Conservation (phyloP, 2,329 filamentous ascomycete genomes). For the Pseudohalonectria lignicola region DNA sequence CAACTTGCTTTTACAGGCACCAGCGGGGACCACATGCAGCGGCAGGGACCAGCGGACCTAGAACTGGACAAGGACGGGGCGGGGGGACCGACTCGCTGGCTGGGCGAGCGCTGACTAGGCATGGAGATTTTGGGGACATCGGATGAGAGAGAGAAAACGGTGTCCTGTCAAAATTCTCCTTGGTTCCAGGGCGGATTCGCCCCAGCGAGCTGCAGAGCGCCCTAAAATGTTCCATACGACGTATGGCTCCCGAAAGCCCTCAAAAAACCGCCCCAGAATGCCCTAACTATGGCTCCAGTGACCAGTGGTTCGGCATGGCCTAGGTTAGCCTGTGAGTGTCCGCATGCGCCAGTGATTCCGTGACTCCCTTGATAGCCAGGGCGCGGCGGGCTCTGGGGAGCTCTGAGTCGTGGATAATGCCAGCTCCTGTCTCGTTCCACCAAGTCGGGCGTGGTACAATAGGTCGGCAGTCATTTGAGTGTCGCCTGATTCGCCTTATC, state of each 20-base stretch:
- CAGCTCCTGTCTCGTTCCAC: not conserved
- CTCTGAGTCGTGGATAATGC: not conserved
- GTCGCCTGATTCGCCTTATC: not conserved
- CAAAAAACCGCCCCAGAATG: not conserved
- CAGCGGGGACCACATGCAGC: too few species aligned
- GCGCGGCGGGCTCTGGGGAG: not conserved
- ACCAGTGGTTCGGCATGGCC: not conserved
- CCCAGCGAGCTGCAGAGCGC: not conserved
- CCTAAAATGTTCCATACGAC: not conserved
- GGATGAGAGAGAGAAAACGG: not conserved
- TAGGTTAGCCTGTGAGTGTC: not conserved
- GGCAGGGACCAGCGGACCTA: not conserved
- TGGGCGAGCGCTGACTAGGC: not conserved
- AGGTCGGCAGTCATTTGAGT: too few species aligned
- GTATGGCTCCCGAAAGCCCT: not conserved
- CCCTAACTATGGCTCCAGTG: too few species aligned
- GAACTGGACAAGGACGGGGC: too few species aligned
- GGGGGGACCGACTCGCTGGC: not conserved
- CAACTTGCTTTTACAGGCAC: too few species aligned
- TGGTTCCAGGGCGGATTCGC: too few species aligned
- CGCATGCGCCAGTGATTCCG: not conserved
- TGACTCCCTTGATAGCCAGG: too few species aligned
- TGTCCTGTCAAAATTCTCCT: not conserved
- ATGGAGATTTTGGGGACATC: not conserved
- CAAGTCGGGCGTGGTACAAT: too few species aligned